Base-by-base conservation (phyloP, 371 early-diverging fungal genomes). In the Lichtheimia hyalospora region DNA sequence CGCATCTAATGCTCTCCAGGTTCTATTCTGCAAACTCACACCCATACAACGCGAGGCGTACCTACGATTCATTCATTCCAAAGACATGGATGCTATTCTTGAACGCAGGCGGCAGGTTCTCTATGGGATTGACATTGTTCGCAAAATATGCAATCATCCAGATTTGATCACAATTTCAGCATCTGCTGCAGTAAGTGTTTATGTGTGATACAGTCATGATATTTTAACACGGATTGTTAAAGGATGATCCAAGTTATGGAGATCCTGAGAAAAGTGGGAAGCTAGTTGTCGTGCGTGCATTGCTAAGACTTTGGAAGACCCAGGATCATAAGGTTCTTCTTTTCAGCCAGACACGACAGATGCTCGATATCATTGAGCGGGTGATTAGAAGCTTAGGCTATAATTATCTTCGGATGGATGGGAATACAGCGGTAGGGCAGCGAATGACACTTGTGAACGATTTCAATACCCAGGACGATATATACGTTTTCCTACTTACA, bases 71-170 rank as follows among this genome's bases (percentile, higher is more conserved):
- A 67, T 99, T 40, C 75, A 81, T 21, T 87, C 89, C 15, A 73
- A 74, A 41, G 92, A 85, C 44, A 87, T 87, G 85, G 82, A 77
- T 42, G 82, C 82, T 7, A 97, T 97, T 20, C 63, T 96, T 53
- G 82, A 85, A n/a, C 95, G 94, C 1, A 87, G 87, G 39, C 78
- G 88, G 49, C 92, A 96, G 58, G 91, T 92, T 4, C 75, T 99
- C 20, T 89, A 70, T 61, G 98, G 97, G 3, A 97, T 99, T 46
- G 97, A 96, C 63, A 82, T 91, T 50, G 86, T 98, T 7, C 83
- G 99, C 62, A 99, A 99, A 75, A 94, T 99, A 27, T 96, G 98
- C 70, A 98, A 99, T 71, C 99, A 99, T 66, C 97, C 97, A 0
- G 96, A 95, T 64, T 68, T 98, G 5, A 52, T 70, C n/a, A 67